Percentiles rank a stretch among this genome's conserved stretches.
Conservation (phyloP, 2,329 filamentous ascomycete genomes). For the Alternaria sp. region DNA sequence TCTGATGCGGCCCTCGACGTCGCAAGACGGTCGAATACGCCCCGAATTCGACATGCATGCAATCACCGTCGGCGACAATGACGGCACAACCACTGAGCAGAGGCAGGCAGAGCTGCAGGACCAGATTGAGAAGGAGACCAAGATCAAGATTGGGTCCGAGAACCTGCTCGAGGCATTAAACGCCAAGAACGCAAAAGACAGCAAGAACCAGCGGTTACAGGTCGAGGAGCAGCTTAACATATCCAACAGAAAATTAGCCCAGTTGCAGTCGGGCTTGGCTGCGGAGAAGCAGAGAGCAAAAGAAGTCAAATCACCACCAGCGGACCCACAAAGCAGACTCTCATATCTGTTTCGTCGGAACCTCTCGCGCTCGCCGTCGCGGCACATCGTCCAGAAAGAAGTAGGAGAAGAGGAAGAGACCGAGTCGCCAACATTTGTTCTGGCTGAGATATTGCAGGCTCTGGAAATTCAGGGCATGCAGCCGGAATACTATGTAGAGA, state of each 20-base stretch:
- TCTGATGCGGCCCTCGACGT: slow-evolving; percentile 72
- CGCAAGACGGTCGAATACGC: slow-evolving; percentile 68
- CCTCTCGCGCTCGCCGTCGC: slow-evolving; percentile 62
- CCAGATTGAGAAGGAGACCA: slow-evolving; percentile 91
- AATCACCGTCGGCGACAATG: slow-evolving; percentile 68
- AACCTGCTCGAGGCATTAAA: slow-evolving; percentile 96
- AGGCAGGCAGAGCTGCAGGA: slow-evolving; percentile 80
- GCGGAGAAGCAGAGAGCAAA: slow-evolving; percentile 68
- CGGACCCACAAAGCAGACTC: slow-evolving; percentile 60
- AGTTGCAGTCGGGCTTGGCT: slow-evolving; percentile 67
- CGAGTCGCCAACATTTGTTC: slow-evolving; percentile 90
- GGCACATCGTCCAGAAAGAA: slow-evolving; percentile 60
- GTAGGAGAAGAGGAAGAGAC: slow-evolving; percentile 72
- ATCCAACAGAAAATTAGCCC: slow-evolving; percentile 76
- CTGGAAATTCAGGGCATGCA: slow-evolving; percentile 87
- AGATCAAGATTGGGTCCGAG: slow-evolving; percentile 97
- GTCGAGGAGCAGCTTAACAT: slow-evolving; percentile 87
- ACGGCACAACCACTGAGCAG: slow-evolving; percentile 71
- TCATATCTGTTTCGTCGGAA: slow-evolving; percentile 67
- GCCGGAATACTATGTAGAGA: slow-evolving; percentile 93
- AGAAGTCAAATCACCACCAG: slow-evolving; percentile 59
- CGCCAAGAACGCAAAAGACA: slow-evolving; percentile 93
- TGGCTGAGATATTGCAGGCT: slow-evolving; percentile 89
- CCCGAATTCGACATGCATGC: slow-evolving; percentile 65
- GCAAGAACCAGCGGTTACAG: slow-evolving; percentile 69